Percentiles rank a stretch among this genome's conserved stretches.
phyloP scores from a whole-genome alignment of 768 basidiomycete species.

The Leccinellum luteum region DNA sequence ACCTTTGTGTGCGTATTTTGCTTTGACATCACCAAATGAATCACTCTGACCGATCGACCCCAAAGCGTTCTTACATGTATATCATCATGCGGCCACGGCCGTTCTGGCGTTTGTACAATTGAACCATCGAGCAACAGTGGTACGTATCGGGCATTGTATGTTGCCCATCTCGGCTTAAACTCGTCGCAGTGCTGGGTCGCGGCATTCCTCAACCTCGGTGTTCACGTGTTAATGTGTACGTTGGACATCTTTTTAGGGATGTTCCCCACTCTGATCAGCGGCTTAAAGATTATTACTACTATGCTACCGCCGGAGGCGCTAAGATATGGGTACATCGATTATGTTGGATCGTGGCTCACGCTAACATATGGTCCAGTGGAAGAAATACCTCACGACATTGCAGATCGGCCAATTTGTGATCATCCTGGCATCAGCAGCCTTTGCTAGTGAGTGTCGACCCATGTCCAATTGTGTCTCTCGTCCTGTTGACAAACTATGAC shows the following conservation, averaged over 20 bases:
- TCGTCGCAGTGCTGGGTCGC: conserved; percentile 80
- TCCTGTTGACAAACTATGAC: not conserved
- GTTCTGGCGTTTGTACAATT: conserved; percentile 91
- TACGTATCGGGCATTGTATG: conserved; percentile 38
- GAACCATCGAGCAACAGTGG: conserved; percentile 85
- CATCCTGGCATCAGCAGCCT: conserved; percentile 8
- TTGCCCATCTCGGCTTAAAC: not conserved
- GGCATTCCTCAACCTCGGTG: conserved; percentile 81
- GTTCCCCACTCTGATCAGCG: conserved; percentile 1
- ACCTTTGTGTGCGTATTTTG: conserved; percentile 65
- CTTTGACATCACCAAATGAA: not conserved
- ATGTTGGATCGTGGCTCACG: not conserved
- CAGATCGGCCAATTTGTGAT: conserved; percentile 24
- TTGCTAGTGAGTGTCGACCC: conserved; percentile 9
- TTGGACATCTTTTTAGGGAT: not conserved
- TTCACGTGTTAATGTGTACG: conserved; percentile 97
- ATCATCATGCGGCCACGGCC: conserved; percentile 96
- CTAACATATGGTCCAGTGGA: conserved; percentile 14
- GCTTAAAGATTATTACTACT: conserved; percentile 91
- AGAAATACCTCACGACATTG: conserved; percentile 23
- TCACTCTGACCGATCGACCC: not conserved
- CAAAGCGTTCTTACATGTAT: conserved; percentile 91
- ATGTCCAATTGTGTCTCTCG: not conserved
- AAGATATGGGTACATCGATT: conserved; percentile 16
- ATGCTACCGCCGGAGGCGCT: conserved; percentile 74